phyloP scores from a whole-genome alignment of 2,329 filamentous ascomycete genomes.

The Chaetomium sp. region DNA sequence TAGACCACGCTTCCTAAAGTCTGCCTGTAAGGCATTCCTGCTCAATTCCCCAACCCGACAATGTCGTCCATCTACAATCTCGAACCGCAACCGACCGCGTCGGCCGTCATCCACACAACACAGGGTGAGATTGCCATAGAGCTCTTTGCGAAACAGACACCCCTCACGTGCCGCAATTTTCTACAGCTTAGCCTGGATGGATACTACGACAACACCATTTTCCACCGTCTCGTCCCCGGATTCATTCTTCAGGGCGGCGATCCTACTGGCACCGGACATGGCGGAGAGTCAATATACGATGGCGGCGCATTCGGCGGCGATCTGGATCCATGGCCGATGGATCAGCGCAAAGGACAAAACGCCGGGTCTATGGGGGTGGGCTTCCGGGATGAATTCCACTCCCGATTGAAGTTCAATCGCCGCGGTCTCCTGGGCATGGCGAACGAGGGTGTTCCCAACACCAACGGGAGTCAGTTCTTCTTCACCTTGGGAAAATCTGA shows the following conservation, averaged over 20 bases:
- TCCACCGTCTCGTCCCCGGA: conserved; percentile 87
- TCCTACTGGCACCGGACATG: conserved; percentile 87
- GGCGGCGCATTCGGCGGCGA: conserved; percentile 74
- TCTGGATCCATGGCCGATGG: conserved; percentile 72
- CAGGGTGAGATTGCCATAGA: conserved; percentile 87
- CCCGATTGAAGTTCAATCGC: conserved; percentile 87
- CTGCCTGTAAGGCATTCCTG: neutral
- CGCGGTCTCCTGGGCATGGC: conserved; percentile 94
- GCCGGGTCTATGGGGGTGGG: conserved; percentile 61
- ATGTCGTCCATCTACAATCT: conserved; percentile 95
- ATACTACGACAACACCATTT: conserved; percentile 92
- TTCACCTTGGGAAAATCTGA: conserved; percentile 84
- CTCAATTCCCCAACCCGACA: conserved; percentile 14
- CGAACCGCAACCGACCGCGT: conserved; percentile 91
- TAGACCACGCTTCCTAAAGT: neutral
- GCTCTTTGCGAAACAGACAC: conserved; percentile 92
- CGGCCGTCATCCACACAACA: conserved; percentile 87
- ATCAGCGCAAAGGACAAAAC: conserved; percentile 63
- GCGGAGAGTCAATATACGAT: conserved; percentile 90
- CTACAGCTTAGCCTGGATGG: conserved; percentile 92
- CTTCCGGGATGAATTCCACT: conserved; percentile 87
- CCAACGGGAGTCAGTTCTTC: conserved; percentile 97
- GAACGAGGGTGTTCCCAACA: conserved; percentile 74
- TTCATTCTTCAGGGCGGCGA: conserved; percentile 96
- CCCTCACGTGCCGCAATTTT: conserved; percentile 91